Evolutionary conservation across 2,329 filamentous ascomycete genomes (phyloP).

Genomic region (Metarhizium sp.): DNA sequence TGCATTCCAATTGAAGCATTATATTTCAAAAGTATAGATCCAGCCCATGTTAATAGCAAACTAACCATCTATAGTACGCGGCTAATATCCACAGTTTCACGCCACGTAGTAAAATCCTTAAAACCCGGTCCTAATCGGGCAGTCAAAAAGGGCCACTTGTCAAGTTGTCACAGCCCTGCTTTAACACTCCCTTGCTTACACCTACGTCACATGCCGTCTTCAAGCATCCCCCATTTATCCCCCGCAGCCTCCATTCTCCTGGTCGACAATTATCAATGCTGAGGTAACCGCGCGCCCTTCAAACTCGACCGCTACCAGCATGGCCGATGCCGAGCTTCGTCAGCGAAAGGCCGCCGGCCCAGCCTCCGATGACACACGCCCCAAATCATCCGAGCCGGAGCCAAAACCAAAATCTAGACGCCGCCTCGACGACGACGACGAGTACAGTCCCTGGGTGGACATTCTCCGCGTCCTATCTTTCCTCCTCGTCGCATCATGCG

Average conservation of each 20-base stretch:
- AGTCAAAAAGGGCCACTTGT: too few species aligned
- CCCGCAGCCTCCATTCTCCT: background rate
- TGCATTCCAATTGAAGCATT: background rate
- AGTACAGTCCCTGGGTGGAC: conserved; percentile 52
- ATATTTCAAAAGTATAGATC: too few species aligned
- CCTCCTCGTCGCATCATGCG: conserved; percentile 54
- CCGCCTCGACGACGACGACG: conserved; percentile 40
- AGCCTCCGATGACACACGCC: conserved; percentile 9
- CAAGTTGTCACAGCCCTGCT: too few species aligned
- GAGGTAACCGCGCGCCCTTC: background rate
- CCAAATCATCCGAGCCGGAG: conserved; percentile 9
- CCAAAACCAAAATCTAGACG: conserved; percentile 10
- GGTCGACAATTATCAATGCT: background rate
- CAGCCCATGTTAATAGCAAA: too few species aligned
- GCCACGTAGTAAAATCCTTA: too few species aligned
- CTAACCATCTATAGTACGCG: too few species aligned
- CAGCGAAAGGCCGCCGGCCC: conserved; percentile 29
- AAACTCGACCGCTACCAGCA: conserved; percentile 8
- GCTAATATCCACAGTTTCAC: too few species aligned
- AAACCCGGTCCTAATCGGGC: too few species aligned
- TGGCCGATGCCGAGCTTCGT: conserved; percentile 31
- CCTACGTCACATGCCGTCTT: background rate
- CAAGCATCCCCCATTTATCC: too few species aligned
- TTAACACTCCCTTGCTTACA: background rate
- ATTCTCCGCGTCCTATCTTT: conserved; percentile 60